Base-by-base conservation (phyloP, 2,329 filamentous ascomycete species). In the Hypoxylon sp. region DNA sequence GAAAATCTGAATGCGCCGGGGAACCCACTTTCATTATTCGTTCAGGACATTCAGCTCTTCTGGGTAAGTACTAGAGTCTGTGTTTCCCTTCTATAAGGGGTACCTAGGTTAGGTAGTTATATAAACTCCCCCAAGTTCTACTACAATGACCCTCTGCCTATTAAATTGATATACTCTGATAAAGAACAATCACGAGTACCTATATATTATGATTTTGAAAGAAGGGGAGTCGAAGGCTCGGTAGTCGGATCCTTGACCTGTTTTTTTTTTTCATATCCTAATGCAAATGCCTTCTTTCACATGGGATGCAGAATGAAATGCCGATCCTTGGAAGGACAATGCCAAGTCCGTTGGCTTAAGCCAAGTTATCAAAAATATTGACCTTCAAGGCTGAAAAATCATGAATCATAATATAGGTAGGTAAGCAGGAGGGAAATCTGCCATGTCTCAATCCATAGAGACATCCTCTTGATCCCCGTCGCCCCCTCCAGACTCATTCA, bases 401-500 rank as follows among this genome's bases (percentile, higher is more conserved):
- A 16, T 29, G 9, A 39, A 14, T 19, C 32, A 16, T 29, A 12
- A 46, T 23, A 12, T 8, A 14, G 19, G 34, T 9, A 54, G 19
- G 45, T 8, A 19, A 30, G 34, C 4, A 54, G 11, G 45, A 37
- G 21, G 12, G 12, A 8, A 19, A 8, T 21, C 41, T 23, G 16
- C 5, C 16, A 30, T 27, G 23, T 3, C 23, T 72, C 58, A 75
- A 32, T 68, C 69, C 67, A 68, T 72, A 6, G 48, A 25, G 14
- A 70, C 55, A 59, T 74, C 72, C 2, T 72, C 72, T 2, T 59
- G 69, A 2, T 72, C 72, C 19, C 62, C 52, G 8, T 66, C 57
- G 14, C 52, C 68, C 11, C 66, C 69, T 2, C 55, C 69, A n/a
- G 65, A 58, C 39, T 79, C 77, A 11, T 75, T 76, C 75, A 92